Evolutionary conservation across 306 rosid species (phyloP).

Genomic region (Corylus americana): DNA sequence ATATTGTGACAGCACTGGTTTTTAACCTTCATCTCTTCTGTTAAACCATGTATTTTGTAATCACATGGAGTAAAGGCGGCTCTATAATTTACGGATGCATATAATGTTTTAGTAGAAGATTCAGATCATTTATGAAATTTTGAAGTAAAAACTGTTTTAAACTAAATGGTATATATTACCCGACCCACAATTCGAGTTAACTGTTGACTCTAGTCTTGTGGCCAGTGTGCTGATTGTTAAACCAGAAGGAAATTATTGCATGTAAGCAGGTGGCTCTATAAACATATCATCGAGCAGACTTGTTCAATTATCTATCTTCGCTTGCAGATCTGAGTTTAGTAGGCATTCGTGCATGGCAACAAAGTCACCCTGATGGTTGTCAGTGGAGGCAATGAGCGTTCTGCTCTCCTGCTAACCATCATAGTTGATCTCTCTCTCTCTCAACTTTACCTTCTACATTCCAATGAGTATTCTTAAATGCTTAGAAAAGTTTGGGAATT

Average conservation of each 20-base stretch:
- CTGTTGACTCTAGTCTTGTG: neutral
- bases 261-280: neutral
- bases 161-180: neutral
- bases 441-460: neutral
- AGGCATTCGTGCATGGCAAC: neutral
- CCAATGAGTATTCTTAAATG: neutral
- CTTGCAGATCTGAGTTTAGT: neutral
- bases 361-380: neutral
- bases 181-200: neutral
- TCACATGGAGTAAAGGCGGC: neutral
- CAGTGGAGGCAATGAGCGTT: neutral
- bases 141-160: neutral
- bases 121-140: neutral
- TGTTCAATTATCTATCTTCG: neutral
- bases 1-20: constrained; percentile 10
- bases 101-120: neutral
- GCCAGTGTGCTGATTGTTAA: neutral
- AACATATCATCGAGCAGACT: neutral
- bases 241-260: neutral
- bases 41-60: constrained; percentile 14
- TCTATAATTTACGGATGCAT: constrained; percentile 1
- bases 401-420: neutral
- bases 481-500: neutral
- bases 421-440: neutral
- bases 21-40: constrained; percentile 15